Base-by-base conservation (phyloP, 2,329 filamentous ascomycete species). In the Amylocarpus encephaloides region DNA sequence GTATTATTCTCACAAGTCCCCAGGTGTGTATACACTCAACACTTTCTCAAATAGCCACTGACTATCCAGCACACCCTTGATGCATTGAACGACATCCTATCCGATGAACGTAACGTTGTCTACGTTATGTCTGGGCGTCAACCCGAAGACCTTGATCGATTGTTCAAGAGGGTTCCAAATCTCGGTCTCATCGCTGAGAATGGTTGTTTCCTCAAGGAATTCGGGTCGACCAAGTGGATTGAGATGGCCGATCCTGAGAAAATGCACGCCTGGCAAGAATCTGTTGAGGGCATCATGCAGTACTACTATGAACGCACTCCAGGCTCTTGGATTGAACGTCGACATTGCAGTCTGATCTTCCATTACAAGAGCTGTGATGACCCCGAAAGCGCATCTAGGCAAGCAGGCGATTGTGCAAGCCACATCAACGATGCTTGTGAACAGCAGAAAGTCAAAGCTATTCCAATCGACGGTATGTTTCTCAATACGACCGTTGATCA, bases 371-470 rank as follows among this genome's bases (percentile, higher is more conserved):
- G 83, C 47, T 85, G 86, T 1, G 86, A 89, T 49, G 88, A 96
- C 64, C 80, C 80, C 51, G 81, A 85, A 46, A 78, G 80, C 19
- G 91, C 91, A 0, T 76, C 79, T 51, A 83, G 89, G 16, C 86
- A 91, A 61, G 92, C 90, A 0, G 86, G 85, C 16, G 92, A 97
- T 65, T 95, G 90, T 63, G 89, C 89, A 0, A 91, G 88, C 55
- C 91, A 96, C 62, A 93, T 97, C 74, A 97, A 97, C 64, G 91
- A 95, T 64, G 87, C 89, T 0, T 95, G 90, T 65, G 85, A 89
- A 64, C 80, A 78, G 49, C 88, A 94, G 68, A 79, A 83, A 30
- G 86, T 97, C 4, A 88, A 90, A 63, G 92, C 92, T 5, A 80
- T 95, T 15, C 85, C 87, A 1, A 74, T 88, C 12, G 87, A 93